Conservation (phyloP, 495 filamentous ascomycete species). For the Talaromyces stipitatus region DNA sequence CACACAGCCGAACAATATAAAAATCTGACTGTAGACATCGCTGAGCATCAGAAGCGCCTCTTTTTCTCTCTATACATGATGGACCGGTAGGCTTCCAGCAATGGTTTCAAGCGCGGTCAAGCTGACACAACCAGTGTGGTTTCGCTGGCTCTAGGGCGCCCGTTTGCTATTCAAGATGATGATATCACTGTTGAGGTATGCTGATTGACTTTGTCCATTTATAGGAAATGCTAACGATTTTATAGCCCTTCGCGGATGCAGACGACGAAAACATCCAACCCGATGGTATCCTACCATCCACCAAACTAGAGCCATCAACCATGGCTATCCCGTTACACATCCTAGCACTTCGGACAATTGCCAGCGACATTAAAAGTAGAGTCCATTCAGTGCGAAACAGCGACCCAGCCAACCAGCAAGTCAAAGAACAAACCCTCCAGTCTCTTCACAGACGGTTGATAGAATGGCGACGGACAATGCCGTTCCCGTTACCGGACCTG, state of each 20-base stretch:
- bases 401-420: slow-evolving; percentile 8
- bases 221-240: background rate
- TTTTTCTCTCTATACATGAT: slow-evolving; percentile 40
- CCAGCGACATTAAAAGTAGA: slow-evolving; percentile 24
- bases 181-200: slow-evolving; percentile 29
- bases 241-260: slow-evolving; percentile 23
- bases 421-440: slow-evolving; percentile 19
- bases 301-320: slow-evolving; percentile 19
- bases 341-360: slow-evolving; percentile 25
- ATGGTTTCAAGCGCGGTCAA: background rate
- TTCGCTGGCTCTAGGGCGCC: slow-evolving; percentile 29
- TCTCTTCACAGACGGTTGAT: slow-evolving; percentile 25
- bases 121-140: slow-evolving; percentile 19
- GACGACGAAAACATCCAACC: slow-evolving; percentile 28
- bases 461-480: slow-evolving; percentile 32
- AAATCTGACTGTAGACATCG: slow-evolving; percentile 15
- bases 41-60: slow-evolving; percentile 27
- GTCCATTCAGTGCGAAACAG: slow-evolving; percentile 16
- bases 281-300: slow-evolving; percentile 11
- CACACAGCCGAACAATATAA: slow-evolving; percentile 19
- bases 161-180: slow-evolving; percentile 32
- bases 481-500: slow-evolving; percentile 30
- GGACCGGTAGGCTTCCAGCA: slow-evolving; percentile 25
- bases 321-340: slow-evolving; percentile 34
- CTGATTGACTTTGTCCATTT: background rate